A percentile compares a stretch with the other conserved stretches of the same genome.
phyloP scores from a whole-genome alignment of 495 filamentous ascomycete genomes.

The Aspergillus mulundensis region DNA sequence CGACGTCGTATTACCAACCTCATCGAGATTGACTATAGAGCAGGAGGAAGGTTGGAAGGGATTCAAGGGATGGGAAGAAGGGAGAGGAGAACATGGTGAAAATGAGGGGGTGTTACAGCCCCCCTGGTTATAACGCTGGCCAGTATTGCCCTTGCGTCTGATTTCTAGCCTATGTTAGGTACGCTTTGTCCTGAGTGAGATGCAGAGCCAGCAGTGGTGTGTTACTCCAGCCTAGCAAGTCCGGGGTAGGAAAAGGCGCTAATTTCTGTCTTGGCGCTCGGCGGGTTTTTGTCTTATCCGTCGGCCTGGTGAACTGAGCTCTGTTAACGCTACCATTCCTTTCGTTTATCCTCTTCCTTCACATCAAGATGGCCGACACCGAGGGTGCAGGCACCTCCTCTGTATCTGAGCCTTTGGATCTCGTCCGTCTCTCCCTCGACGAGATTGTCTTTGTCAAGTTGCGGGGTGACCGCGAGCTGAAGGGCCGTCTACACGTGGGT shows the following conservation, averaged over 20 bases:
- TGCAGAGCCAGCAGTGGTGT: background rate
- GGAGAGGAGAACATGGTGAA: conserved; percentile 1
- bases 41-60: background rate
- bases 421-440: conserved; percentile 89
- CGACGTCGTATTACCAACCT: conserved; percentile 5
- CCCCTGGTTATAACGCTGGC: background rate
- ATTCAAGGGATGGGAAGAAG: background rate
- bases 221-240: background rate
- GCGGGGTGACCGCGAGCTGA: conserved; percentile 89
- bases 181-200: background rate
- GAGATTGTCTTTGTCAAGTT: conserved; percentile 97
- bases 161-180: background rate
- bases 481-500: conserved; percentile 87
- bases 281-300: conserved; percentile 6
- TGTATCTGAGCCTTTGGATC: conserved; percentile 85
- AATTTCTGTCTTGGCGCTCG: background rate
- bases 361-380: conserved; percentile 61
- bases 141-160: background rate
- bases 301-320: background rate
- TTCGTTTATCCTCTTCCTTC: background rate
- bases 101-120: background rate
- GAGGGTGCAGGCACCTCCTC: conserved; percentile 59
- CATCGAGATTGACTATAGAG: conserved; percentile 19
- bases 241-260: background rate
- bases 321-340: background rate